Percentiles rank a stretch among this genome's conserved stretches.
These are phyloP conservation scores for Metschnikowia bowlesiae DNA, from an alignment of 805 yeast species.

Conservation along the genomic window DNA sequence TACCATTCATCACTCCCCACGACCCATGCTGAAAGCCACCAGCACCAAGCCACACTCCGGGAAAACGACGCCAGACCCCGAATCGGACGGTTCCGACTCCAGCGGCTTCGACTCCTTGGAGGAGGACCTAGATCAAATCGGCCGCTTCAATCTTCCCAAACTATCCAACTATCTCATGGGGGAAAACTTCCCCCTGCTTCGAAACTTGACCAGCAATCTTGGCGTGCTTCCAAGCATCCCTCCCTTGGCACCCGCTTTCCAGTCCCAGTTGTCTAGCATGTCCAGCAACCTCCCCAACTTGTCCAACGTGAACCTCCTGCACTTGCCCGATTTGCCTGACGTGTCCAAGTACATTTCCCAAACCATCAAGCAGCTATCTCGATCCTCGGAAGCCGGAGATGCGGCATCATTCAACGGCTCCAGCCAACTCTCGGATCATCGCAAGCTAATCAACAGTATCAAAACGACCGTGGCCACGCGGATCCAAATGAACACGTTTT, in stretches of 20 bases:
- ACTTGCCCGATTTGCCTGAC: constrained; percentile 23
- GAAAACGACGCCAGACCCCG: background rate
- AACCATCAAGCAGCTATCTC: constrained; percentile 15
- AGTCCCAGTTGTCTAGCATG: constrained; percentile 21
- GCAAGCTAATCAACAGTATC: constrained; percentile 22
- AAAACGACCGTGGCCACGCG: constrained; percentile 39
- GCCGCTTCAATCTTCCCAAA: constrained; percentile 33
- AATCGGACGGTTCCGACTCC: constrained; percentile 4
- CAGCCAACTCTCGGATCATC: constrained; percentile 8
- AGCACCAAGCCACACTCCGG: background rate
- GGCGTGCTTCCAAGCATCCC: constrained; percentile 21
- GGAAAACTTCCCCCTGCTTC: constrained; percentile 20
- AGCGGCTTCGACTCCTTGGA: constrained; percentile 32
- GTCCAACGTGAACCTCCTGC: constrained; percentile 11
- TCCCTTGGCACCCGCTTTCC: constrained; percentile 6
- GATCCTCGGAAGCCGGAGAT: background rate
- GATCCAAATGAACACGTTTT: constrained; percentile 38
- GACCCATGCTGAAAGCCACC: background rate
- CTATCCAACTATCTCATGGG: constrained; percentile 10
- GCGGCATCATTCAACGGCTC: constrained; percentile 2
- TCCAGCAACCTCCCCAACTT: constrained; percentile 20
- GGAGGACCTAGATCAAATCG: constrained; percentile 49
- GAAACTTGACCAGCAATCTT: constrained; percentile 21
- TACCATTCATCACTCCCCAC: background rate
- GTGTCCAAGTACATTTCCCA: constrained; percentile 27